phyloP scores from a whole-genome alignment of 2,329 filamentous ascomycete genomes.

The Aureobasidium subglaciale region DNA sequence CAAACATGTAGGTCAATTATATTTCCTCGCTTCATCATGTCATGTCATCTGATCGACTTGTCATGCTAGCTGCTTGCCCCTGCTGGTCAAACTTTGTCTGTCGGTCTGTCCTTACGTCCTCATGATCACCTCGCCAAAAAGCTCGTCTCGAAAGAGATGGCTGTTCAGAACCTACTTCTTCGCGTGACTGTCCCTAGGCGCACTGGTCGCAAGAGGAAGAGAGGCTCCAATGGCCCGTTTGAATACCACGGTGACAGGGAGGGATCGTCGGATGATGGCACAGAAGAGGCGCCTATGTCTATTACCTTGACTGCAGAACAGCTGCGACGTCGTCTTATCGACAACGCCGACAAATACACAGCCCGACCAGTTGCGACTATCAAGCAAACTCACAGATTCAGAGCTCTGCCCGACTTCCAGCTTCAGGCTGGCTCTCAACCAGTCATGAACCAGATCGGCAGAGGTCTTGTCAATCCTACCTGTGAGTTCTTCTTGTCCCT shows the following conservation, averaged over 20 bases:
- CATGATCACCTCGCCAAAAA: conserved; percentile 73
- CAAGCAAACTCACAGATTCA: conserved; percentile 77
- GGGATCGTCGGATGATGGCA: neutral
- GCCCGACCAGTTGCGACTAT: conserved; percentile 47
- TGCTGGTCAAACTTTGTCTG: conserved; percentile 1
- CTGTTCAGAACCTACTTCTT: conserved; percentile 76
- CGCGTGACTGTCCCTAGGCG: conserved; percentile 80
- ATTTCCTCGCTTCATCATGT: neutral
- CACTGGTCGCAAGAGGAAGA: conserved; percentile 79
- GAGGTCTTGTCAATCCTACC: conserved; percentile 47
- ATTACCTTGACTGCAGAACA: conserved; percentile 16
- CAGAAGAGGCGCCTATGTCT: neutral
- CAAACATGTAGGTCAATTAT: conserved; percentile 39
- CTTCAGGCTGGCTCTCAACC: conserved; percentile 30
- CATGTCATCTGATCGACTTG: conserved; percentile 9
- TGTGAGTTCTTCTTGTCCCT: conserved; percentile 38
- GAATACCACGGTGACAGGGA: neutral
- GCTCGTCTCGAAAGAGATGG: conserved; percentile 66
- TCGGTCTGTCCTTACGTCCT: conserved; percentile 67
- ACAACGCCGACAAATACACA: conserved; percentile 23
- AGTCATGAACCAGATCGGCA: conserved; percentile 64
- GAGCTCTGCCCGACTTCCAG: conserved; percentile 79
- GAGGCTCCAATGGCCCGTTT: conserved; percentile 59
- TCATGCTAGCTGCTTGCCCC: conserved; percentile 13
- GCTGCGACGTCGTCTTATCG: conserved; percentile 26